phyloP scores from a whole-genome alignment of 768 basidiomycete genomes.

The Termitomyces sp. region DNA sequence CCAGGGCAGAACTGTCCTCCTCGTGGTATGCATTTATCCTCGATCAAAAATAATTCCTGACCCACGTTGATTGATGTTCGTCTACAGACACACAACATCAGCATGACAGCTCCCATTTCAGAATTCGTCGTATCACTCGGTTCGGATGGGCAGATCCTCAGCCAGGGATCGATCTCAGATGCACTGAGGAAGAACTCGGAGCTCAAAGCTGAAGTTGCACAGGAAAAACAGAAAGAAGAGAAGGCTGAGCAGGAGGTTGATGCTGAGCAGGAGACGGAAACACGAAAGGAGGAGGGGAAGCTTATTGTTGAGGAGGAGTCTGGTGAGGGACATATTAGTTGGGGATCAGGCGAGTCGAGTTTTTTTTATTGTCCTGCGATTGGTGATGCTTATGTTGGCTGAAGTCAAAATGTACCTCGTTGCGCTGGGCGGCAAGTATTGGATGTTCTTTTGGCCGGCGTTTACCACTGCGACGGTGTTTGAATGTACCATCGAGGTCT shows the following conservation, averaged over 20 bases:
- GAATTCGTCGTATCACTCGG: constrained; percentile 56
- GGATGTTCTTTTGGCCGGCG: constrained; percentile 32
- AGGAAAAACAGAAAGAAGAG: constrained; percentile 26
- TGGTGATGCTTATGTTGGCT: not conserved
- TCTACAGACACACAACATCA: constrained; percentile 46
- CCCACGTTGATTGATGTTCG: not conserved
- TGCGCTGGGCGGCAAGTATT: constrained; percentile 33
- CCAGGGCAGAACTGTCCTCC: constrained; percentile 70
- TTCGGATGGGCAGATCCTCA: constrained; percentile 48
- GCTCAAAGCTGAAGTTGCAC: constrained; percentile 26
- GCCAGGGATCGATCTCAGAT: constrained; percentile 49
- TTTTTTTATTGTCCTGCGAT: not conserved
- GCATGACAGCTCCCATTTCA: constrained; percentile 49
- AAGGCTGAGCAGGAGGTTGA: constrained; percentile 24
- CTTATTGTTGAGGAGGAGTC: constrained; percentile 65
- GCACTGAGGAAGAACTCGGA: constrained; percentile 38
- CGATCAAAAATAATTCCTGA: too few relatives aligned
- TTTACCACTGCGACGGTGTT: constrained; percentile 23
- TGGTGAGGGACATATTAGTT: constrained; percentile 54
- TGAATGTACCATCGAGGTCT: constrained; percentile 19
- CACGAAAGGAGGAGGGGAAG: constrained; percentile 42
- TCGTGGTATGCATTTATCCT: constrained; percentile 53
- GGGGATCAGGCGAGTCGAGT: constrained; percentile 34
- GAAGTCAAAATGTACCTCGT: constrained; percentile 35
- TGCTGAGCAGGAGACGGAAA: constrained; percentile 16